phyloP scores from a whole-genome alignment of 192 early-diverging fungal genomes.

The Coemansia sp. region DNA sequence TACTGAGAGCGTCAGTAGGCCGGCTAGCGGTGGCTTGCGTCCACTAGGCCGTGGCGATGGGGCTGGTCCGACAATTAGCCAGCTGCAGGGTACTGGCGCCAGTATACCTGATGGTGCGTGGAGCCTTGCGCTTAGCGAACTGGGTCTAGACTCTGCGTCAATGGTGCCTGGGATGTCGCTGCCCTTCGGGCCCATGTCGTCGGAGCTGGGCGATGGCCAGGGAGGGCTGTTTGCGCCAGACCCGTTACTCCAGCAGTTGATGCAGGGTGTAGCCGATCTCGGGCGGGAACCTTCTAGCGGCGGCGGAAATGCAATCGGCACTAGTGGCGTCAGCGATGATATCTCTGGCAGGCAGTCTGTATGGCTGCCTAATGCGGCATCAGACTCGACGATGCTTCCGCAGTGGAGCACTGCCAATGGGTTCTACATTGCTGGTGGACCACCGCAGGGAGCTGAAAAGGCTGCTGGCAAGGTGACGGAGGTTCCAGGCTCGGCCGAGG shows the following conservation, averaged over 20 bases:
- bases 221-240: conserved; percentile 20
- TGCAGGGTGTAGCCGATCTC: conserved; percentile 24
- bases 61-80: not conserved
- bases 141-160: conserved; percentile 17
- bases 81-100: not conserved
- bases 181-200: not conserved
- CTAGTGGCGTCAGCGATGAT: not conserved
- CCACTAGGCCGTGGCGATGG: not conserved
- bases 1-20: not conserved
- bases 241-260: conserved; percentile 34
- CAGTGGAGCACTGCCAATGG: conserved; percentile 8
- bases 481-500: too few relatives aligned
- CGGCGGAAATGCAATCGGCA: too few relatives aligned
- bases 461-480: not conserved
- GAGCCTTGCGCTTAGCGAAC: conserved; percentile 31
- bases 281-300: not conserved
- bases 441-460: not conserved
- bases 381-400: conserved; percentile 13
- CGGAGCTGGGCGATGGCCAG: not conserved
- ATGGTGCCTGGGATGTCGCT: not conserved
- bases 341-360: too few relatives aligned
- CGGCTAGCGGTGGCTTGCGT: not conserved
- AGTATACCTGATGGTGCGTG: conserved; percentile 7
- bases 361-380: conserved; percentile 13
- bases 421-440: not conserved